phyloP scores from a whole-genome alignment of 176 grass and related monocot genomes.

The Poa annua region DNA sequence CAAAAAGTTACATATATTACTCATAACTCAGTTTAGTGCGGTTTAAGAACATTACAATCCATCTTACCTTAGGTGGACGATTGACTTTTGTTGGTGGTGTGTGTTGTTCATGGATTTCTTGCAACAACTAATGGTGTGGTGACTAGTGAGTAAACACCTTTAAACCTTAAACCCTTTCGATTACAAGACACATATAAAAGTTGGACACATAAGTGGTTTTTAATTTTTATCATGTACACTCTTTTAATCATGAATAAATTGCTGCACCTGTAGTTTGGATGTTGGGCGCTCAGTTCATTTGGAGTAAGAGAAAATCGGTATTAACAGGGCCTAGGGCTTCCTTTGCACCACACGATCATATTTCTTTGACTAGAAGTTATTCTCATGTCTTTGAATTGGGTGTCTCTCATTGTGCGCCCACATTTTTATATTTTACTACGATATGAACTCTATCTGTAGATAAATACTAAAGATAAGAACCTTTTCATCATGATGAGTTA shows the following conservation, averaged over 20 bases:
- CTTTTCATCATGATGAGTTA: too few species aligned
- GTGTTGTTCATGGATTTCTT: not conserved
- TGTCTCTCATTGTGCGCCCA: not conserved
- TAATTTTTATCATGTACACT: not conserved
- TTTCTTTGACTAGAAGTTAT: not conserved
- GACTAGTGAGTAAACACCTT: not conserved
- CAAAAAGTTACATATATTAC: not conserved
- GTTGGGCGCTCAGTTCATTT: not conserved
- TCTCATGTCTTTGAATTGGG: not conserved
- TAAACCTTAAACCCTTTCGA: not conserved
- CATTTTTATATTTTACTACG: not conserved
- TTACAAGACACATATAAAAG: not conserved
- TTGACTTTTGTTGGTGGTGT: not conserved
- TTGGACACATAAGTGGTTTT: not conserved
- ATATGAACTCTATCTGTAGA: not conserved
- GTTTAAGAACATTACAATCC: not conserved
- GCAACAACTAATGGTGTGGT: not conserved
- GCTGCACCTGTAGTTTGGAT: not conserved
- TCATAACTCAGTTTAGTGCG: not conserved
- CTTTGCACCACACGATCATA: not conserved
- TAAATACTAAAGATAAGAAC: too few species aligned
- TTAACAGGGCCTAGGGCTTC: not conserved
- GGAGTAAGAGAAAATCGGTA: not conserved
- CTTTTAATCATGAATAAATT: not conserved
- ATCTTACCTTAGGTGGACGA: not conserved